These are phyloP conservation scores for Lobosporangium transversale DNA, from an alignment of 192 early-diverging fungal species.

Conservation along the genomic window DNA sequence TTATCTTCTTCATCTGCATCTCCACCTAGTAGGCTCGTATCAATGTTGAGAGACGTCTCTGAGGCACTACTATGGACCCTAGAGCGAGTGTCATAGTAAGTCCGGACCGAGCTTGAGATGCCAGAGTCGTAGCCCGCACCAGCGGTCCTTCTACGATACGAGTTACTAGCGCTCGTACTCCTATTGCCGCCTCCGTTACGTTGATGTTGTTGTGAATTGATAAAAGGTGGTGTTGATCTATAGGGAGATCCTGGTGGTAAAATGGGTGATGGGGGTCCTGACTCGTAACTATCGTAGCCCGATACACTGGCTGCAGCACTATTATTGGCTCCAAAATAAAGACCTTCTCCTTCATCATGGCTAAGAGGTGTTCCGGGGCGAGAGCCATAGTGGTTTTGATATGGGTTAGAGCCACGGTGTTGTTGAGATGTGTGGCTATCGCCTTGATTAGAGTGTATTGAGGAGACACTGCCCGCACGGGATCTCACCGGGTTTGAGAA, in stretches of 20 bases:
- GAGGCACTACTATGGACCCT: slow-evolving; percentile 43
- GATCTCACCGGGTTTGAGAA: slow-evolving; percentile 35
- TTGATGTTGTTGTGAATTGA: slow-evolving; percentile 23
- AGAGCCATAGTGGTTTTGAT: slow-evolving; percentile 30
- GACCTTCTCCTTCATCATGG: slow-evolving; percentile 13
- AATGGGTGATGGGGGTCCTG: slow-evolving; percentile 21
- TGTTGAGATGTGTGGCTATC: slow-evolving; percentile 10
- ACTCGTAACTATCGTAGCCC: slow-evolving; percentile 30
- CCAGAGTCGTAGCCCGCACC: slow-evolving; percentile 26
- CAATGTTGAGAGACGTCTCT: slow-evolving; percentile 45
- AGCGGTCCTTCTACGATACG: slow-evolving; percentile 1
- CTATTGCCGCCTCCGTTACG: slow-evolving; percentile 9
- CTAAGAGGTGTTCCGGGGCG: slow-evolving; percentile 29
- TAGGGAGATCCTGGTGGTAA: slow-evolving; percentile 17
- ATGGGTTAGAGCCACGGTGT: slow-evolving; percentile 13
- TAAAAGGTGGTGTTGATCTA: slow-evolving; percentile 18
- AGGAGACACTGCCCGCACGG: slow-evolving; percentile 36
- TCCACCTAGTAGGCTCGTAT: slow-evolving; percentile 12
- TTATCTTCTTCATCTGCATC: not conserved
- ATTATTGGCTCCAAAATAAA: slow-evolving; percentile 4
- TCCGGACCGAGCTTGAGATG: slow-evolving; percentile 20
- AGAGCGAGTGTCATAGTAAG: slow-evolving; percentile 27
- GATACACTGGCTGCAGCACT: not conserved
- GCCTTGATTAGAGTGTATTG: slow-evolving; percentile 36
- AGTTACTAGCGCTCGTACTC: too few relatives aligned